A percentile compares a stretch with the other conserved stretches of the same genome.
Conservation (phyloP, 306 rosid species). For the Fragaria nilgerrensis region DNA sequence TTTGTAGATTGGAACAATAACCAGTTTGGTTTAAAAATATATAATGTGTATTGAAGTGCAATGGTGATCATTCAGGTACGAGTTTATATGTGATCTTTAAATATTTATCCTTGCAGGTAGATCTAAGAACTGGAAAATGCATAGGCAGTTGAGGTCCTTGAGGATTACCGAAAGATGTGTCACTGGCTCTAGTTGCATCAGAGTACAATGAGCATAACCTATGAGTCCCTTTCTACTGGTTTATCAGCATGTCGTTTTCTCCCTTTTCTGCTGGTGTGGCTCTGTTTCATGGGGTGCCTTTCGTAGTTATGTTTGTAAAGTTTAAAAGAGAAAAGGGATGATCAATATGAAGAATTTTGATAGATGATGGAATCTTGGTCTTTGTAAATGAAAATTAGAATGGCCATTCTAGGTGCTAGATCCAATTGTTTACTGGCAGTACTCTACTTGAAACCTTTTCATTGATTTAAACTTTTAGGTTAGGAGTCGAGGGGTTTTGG, state of each 20-base stretch:
- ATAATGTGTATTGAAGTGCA: not conserved
- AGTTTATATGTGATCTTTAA: not conserved
- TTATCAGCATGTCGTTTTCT: not conserved
- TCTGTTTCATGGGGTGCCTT: not conserved
- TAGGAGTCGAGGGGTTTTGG: not conserved
- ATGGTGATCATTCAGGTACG: not conserved
- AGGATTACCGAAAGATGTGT: not conserved
- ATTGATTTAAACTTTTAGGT: not conserved
- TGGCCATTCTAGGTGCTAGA: not conserved
- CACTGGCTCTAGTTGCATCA: not conserved
- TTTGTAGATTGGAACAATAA: not conserved
- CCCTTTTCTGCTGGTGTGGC: not conserved
- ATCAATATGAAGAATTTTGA: not conserved
- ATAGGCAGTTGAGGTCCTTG: not conserved
- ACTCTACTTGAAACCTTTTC: not conserved
- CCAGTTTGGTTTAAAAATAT: not conserved
- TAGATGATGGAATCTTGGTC: not conserved
- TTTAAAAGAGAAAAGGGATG: not conserved
- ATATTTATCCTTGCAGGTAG: slow-evolving; percentile 15
- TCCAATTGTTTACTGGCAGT: not conserved
- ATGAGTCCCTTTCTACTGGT: not conserved
- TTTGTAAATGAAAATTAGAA: slow-evolving; percentile 24
- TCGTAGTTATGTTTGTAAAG: not conserved
- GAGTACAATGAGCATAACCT: not conserved
- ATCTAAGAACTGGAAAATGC: not conserved